Evolutionary conservation across 768 basidiomycete species (phyloP).

Genomic region (Paxillus involutus): DNA sequence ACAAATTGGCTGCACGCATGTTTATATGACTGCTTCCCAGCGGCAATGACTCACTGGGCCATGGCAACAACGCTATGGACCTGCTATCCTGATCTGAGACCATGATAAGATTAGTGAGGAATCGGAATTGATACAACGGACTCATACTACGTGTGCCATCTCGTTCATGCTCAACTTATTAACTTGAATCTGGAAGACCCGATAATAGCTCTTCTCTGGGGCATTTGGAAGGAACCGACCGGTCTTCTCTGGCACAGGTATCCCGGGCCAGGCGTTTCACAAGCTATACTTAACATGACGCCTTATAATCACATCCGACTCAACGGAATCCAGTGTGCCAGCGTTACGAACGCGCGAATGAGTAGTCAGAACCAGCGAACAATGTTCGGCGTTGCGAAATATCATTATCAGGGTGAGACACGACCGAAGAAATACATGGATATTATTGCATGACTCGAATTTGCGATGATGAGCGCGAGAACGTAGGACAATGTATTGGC

Average conservation of each 20-base stretch:
- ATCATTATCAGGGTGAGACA: not conserved
- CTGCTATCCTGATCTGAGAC: not conserved
- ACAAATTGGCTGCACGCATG: not conserved
- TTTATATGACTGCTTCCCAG: slow-evolving; percentile 16
- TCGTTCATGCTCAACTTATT: not conserved
- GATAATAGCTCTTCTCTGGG: not conserved
- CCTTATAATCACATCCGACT: slow-evolving; percentile 16
- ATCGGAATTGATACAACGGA: not conserved
- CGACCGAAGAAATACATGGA: not conserved
- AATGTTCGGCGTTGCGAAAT: slow-evolving; percentile 9
- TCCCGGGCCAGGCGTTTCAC: not conserved
- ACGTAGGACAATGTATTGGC: not conserved
- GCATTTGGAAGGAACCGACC: no score
- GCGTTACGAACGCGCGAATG: slow-evolving; percentile 6
- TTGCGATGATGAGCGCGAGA: not conserved
- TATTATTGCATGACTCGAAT: not conserved
- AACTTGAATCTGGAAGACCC: not conserved
- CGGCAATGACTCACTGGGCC: slow-evolving; percentile 11
- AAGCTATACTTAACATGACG: slow-evolving; percentile 7
- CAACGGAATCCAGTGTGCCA: not conserved
- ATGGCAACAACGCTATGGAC: not conserved
- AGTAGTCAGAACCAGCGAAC: slow-evolving; percentile 18
- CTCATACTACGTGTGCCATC: not conserved
- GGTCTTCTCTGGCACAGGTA: not conserved
- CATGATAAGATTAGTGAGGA: not conserved